These are phyloP conservation scores for Exophiala xenobiotica DNA, from an alignment of 2,329 filamentous ascomycete species.

Conservation along the genomic window DNA sequence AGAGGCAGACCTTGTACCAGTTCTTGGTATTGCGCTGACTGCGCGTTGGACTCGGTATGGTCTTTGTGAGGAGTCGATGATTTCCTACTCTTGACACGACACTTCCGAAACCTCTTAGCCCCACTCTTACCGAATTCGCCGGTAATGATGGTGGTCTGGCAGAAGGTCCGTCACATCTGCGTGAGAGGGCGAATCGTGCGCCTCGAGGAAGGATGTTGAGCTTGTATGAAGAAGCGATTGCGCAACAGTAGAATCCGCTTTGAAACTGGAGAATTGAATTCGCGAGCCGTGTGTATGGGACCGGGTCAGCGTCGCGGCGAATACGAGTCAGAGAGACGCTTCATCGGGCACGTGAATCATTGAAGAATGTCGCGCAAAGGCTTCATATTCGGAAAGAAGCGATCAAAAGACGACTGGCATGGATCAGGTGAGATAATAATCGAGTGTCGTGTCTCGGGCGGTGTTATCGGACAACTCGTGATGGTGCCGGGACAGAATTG, in stretches of 20 bases:
- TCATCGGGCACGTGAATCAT: not conserved
- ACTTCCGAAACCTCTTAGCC: slow-evolving; percentile 19
- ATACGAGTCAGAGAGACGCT: not conserved
- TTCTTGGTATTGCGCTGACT: not conserved
- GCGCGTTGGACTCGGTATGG: not conserved
- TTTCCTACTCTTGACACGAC: slow-evolving; percentile 14
- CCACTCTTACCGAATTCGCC: slow-evolving; percentile 21
- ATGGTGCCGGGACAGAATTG: not conserved
- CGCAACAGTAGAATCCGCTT: not conserved
- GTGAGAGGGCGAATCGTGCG: not conserved
- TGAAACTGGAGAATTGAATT: not conserved
- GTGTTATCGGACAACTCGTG: slow-evolving; percentile 15
- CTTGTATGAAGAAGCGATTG: not conserved
- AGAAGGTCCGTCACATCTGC: slow-evolving; percentile 20
- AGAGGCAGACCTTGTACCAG: not conserved
- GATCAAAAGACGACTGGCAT: slow-evolving; percentile 1
- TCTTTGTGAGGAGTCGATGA: slow-evolving; percentile 10
- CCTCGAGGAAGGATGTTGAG: not conserved
- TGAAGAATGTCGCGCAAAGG: slow-evolving; percentile 10
- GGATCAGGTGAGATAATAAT: slow-evolving; percentile 14
- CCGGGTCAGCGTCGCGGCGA: slow-evolving; percentile 20
- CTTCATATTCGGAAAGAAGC: slow-evolving; percentile 16
- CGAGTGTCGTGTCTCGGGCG: slow-evolving; percentile 8
- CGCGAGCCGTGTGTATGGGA: slow-evolving; percentile 13
- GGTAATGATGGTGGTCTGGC: slow-evolving; percentile 12